phyloP scores from a whole-genome alignment of 2,329 filamentous ascomycete genomes.

The Geosmithia morbida region DNA sequence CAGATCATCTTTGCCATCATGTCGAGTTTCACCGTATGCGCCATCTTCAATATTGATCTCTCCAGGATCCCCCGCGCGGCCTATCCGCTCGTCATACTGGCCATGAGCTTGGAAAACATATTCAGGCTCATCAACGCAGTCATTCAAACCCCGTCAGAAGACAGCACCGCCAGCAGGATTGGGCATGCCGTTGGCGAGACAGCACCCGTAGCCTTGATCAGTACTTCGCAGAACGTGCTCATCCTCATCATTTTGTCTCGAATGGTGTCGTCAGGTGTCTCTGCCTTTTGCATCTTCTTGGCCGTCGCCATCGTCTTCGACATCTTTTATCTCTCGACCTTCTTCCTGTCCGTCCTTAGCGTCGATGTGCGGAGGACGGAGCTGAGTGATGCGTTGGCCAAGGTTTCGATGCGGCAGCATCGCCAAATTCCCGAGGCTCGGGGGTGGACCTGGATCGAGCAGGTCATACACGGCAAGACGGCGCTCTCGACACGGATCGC shows the following conservation, averaged over 20 bases:
- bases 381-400: conserved; percentile 56
- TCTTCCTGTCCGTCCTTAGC: conserved; percentile 66
- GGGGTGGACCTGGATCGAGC: conserved; percentile 36
- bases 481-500: conserved; percentile 61
- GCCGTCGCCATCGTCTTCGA: conserved; percentile 64
- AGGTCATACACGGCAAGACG: conserved; percentile 47
- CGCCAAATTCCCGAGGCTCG: conserved; percentile 1
- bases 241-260: conserved; percentile 52
- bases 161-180: conserved; percentile 54
- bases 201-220: conserved; percentile 52
- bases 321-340: conserved; percentile 65
- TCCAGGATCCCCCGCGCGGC: conserved; percentile 59
- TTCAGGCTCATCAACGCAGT: conserved; percentile 68
- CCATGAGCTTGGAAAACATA: conserved; percentile 67
- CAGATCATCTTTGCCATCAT: conserved; percentile 61
- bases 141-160: conserved; percentile 54
- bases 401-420: conserved; percentile 24
- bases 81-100: conserved; percentile 64
- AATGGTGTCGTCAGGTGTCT: conserved; percentile 54
- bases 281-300: conserved; percentile 63
- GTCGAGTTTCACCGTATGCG: conserved; percentile 69
- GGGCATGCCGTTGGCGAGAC: conserved; percentile 62
- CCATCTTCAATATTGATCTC: conserved; percentile 59
- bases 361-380: conserved; percentile 67
- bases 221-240: conserved; percentile 52